phyloP scores from a whole-genome alignment of 108 stramenopile species.

The Cyclostephanos invisitatus region DNA sequence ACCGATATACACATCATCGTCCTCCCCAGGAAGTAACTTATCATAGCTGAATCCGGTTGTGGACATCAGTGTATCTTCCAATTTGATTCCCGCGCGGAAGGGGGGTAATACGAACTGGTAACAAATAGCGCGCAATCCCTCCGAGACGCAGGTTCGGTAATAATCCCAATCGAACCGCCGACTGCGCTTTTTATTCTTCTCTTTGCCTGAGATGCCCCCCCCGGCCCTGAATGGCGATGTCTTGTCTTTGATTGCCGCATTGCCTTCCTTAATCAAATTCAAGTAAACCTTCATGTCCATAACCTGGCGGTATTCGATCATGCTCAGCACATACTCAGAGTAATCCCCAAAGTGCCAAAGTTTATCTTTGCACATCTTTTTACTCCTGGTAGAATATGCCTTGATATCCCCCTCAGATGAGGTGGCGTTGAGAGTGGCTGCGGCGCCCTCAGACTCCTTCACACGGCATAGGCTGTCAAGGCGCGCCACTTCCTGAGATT shows the following conservation, averaged over 20 bases:
- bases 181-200: constrained; percentile 59
- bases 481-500: constrained; percentile 72
- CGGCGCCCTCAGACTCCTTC: constrained; percentile 39
- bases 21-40: constrained; percentile 70
- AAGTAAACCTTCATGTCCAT: constrained; percentile 80
- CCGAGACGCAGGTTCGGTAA: constrained; percentile 83
- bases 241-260: constrained; percentile 76
- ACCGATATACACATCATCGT: constrained; percentile 33
- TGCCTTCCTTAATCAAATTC: constrained; percentile 81
- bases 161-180: constrained; percentile 83
- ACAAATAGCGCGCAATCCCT: constrained; percentile 73
- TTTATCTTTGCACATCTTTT: constrained; percentile 67
- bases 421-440: constrained; percentile 38
- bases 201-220: constrained; percentile 19
- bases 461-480: constrained; percentile 46
- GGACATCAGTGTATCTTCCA: constrained; percentile 64
- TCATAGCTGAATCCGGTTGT: constrained; percentile 66
- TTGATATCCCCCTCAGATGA: constrained; percentile 47
- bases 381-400: constrained; percentile 16
- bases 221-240: constrained; percentile 16
- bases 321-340: constrained; percentile 54
- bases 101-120: constrained; percentile 80
- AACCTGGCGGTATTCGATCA: constrained; percentile 69
- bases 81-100: constrained; percentile 78
- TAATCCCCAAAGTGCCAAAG: constrained; percentile 78